phyloP scores from a whole-genome alignment of 768 basidiomycete genomes.

The Symmetrospora coprosmae region DNA sequence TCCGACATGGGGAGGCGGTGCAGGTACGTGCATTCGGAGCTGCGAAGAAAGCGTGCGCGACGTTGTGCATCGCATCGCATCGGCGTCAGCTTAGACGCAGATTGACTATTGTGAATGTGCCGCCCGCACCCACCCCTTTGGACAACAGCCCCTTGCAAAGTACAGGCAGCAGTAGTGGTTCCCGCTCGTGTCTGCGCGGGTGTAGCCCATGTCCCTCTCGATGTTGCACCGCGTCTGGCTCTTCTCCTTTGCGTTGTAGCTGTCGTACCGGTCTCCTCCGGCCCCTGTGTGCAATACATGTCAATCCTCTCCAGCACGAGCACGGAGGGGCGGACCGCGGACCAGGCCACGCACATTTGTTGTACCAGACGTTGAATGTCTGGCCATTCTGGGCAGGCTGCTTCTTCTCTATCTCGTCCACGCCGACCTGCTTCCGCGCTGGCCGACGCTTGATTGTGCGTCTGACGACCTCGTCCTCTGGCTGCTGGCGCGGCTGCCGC shows the following conservation, averaged over 20 bases:
- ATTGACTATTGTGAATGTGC: no score
- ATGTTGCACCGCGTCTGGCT: slow-evolving; percentile 84
- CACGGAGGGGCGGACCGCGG: slow-evolving; percentile 49
- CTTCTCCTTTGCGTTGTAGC: slow-evolving; percentile 88
- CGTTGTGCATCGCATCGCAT: neutral
- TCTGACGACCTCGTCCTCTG: neutral
- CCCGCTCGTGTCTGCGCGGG: slow-evolving; percentile 83
- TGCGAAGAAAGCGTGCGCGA: slow-evolving; percentile 23
- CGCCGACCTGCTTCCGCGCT: slow-evolving; percentile 32
- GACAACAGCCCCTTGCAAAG: slow-evolving; percentile 91
- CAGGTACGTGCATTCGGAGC: slow-evolving; percentile 76
- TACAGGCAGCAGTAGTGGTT: slow-evolving; percentile 89
- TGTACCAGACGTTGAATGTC: slow-evolving; percentile 71
- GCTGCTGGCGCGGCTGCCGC: neutral
- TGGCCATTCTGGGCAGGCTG: slow-evolving; percentile 24
- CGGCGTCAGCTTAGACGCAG: neutral
- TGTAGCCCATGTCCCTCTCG: slow-evolving; percentile 75
- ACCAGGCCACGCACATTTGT: no score
- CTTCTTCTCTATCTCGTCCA: slow-evolving; percentile 28
- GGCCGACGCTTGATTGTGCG: slow-evolving; percentile 31
- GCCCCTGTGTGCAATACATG: slow-evolving; percentile 55
- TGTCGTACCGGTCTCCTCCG: slow-evolving; percentile 95
- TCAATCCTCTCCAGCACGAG: neutral
- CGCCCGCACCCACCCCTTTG: slow-evolving; percentile 78
- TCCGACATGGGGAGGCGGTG: slow-evolving; percentile 67